Conservation (phyloP, 495 filamentous ascomycete species). For the Rostrohypoxylon terebratum region DNA sequence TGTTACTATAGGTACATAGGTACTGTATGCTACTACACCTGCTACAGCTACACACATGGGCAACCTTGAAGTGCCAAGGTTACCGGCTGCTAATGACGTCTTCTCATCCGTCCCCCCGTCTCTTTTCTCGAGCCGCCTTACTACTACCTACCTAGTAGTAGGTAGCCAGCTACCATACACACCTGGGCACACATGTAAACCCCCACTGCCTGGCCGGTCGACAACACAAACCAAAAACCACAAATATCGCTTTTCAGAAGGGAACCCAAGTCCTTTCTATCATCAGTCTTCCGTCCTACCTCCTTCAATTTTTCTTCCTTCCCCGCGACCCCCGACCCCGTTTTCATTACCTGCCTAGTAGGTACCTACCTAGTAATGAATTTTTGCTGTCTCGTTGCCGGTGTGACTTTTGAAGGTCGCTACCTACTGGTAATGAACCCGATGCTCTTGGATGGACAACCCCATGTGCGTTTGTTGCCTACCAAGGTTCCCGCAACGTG, state of each 20-base stretch:
- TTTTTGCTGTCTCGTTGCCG: not conserved
- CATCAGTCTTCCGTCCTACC: conserved; percentile 23
- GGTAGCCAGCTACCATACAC: conserved; percentile 2
- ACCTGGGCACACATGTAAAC: conserved; percentile 23
- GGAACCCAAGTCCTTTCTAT: conserved; percentile 19
- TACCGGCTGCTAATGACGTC: conserved; percentile 35
- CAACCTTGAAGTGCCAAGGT: no score
- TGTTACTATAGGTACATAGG: no score
- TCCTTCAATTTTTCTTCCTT: conserved; percentile 17
- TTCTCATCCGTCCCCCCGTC: conserved; percentile 9
- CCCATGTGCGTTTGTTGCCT: not conserved
- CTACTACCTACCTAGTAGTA: no score
- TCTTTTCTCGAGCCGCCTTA: conserved; percentile 17
- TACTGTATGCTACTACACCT: no score
- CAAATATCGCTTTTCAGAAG: conserved; percentile 41
- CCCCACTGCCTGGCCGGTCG: conserved; percentile 40
- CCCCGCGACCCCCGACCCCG: not conserved
- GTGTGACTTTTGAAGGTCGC: conserved; percentile 19
- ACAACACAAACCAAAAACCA: conserved; percentile 27
- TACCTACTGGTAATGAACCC: not conserved
- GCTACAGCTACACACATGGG: no score
- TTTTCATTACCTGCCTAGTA: conserved; percentile 1
- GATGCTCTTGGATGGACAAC: not conserved
- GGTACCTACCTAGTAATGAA: not conserved
- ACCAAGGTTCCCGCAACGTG: not conserved